Conservation (phyloP, 2,329 filamentous ascomycete species). For the Microsporum audouinii region DNA sequence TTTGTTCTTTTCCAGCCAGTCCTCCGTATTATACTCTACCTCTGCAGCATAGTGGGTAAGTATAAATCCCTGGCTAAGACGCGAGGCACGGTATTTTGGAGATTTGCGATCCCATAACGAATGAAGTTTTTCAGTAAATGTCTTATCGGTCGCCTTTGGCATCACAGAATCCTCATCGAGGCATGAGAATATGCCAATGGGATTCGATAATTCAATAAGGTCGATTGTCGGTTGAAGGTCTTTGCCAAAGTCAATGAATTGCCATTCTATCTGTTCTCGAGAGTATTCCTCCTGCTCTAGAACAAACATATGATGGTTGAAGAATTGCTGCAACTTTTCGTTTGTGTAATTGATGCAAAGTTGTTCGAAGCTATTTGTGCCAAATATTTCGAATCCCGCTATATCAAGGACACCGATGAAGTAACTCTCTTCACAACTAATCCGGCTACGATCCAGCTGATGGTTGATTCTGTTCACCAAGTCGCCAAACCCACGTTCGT, state of each 20-base stretch:
- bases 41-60: conserved; percentile 96
- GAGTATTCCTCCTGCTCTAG: conserved; percentile 97
- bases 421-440: conserved; percentile 73
- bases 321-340: conserved; percentile 97
- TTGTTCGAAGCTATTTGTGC: conserved; percentile 96
- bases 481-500: conserved; percentile 89
- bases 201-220: conserved; percentile 87
- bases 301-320: conserved; percentile 99
- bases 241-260: conserved; percentile 97
- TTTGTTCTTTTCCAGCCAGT: conserved; percentile 98
- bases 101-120: conserved; percentile 94
- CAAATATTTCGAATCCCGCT: conserved; percentile 97
- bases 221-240: conserved; percentile 97
- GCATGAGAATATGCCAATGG: conserved; percentile 97
- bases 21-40: conserved; percentile 89
- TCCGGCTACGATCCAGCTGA: conserved; percentile 76
- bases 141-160: conserved; percentile 95
- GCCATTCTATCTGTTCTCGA: conserved; percentile 96
- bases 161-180: conserved; percentile 96
- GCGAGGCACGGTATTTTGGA: conserved; percentile 77
- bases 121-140: conserved; percentile 96
- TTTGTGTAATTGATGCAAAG: conserved; percentile 99
- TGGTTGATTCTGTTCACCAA: conserved; percentile 84
- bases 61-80: conserved; percentile 83
- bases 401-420: conserved; percentile 99